Conservation (phyloP, 75 land plant genomes). For the Gnetum montanum region DNA sequence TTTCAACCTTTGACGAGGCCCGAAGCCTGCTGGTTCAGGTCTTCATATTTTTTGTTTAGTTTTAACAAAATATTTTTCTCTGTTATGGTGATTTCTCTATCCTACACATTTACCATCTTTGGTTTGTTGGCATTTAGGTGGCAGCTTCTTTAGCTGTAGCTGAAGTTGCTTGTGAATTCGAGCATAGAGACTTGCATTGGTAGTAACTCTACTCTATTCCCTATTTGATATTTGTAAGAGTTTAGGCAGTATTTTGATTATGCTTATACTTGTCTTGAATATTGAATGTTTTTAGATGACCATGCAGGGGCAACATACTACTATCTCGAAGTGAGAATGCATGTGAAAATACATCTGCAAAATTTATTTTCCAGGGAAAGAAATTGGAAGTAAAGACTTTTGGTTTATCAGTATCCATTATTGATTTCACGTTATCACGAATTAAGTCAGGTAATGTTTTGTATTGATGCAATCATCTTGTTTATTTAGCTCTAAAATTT, state of each 20-base stretch:
- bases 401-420: constrained; percentile 64
- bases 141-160: constrained; percentile 82
- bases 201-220: constrained; percentile 10
- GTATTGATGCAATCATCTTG: too few species aligned
- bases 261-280: not conserved
- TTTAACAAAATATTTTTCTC: not conserved
- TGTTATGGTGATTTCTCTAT: not conserved
- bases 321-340: constrained; percentile 28
- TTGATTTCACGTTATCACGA: constrained; percentile 90
- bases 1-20: constrained; percentile 65
- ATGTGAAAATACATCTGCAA: constrained; percentile 11
- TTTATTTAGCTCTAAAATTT: too few species aligned
- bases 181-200: constrained; percentile 96
- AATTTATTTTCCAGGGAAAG: constrained; percentile 50
- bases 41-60: not conserved
- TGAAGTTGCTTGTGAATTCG: constrained; percentile 87
- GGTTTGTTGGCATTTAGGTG: constrained; percentile 67
- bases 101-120: too few species aligned
- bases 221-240: constrained; percentile 2
- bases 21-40: constrained; percentile 80
- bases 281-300: not conserved
- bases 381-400: constrained; percentile 31
- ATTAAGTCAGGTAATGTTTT: constrained; percentile 72
- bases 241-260: not conserved
- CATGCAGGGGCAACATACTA: constrained; percentile 83